Evolutionary conservation across 2,329 filamentous ascomycete species (phyloP), one percentile per base, ranked within the genome.

Genomic region (Alternaria panax): DNA sequence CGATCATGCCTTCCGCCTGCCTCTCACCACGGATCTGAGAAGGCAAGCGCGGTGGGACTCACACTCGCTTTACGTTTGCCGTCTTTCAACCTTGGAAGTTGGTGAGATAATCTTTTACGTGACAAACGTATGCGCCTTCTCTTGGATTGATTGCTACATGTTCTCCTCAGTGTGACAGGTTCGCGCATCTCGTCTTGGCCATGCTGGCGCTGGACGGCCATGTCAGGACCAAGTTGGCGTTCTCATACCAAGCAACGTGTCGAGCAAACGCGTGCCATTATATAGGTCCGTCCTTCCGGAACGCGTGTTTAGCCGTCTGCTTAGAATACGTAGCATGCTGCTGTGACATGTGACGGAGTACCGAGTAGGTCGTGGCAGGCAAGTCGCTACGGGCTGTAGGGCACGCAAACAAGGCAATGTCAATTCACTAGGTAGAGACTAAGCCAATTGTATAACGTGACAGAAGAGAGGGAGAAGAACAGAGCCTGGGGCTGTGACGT

Each of bases 71-170:
- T 38, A 14, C 42, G 20, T 27, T 32, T n/a, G 30, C 4, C 16
- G 25, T 32, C n/a, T 12, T 24, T 8, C 20, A 7, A 24, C 16
- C 32, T n/a, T 6, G 5, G 12, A n/a, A n/a, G 32, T 3, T 14
- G 6, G 30, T 6, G 30, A 34, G 16, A 14, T 34, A 34, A 34
- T 2, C 6, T 28, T 7, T 14, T 16, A 34, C 16, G 7, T 14
- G 5, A 5, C 14, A 34, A 14, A 34, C 6, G 12, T 34, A 16
- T 34, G 7, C 7, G 8, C 34, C 34, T 7, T 12, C 38, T 40
- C 42, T 46, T 72, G 14, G 63, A 62, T 34, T 16, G n/a, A n/a
- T n/a, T 67, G 60, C 56, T 70, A 20, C 16, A 24, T 24, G 20
- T 24, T 5, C 20, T 14, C 12, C 20, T 24, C 38, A 22, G n/a